These are phyloP conservation scores for Sphaceloma murrayae DNA, from an alignment of 2,329 filamentous ascomycete species.

Conservation along the genomic window DNA sequence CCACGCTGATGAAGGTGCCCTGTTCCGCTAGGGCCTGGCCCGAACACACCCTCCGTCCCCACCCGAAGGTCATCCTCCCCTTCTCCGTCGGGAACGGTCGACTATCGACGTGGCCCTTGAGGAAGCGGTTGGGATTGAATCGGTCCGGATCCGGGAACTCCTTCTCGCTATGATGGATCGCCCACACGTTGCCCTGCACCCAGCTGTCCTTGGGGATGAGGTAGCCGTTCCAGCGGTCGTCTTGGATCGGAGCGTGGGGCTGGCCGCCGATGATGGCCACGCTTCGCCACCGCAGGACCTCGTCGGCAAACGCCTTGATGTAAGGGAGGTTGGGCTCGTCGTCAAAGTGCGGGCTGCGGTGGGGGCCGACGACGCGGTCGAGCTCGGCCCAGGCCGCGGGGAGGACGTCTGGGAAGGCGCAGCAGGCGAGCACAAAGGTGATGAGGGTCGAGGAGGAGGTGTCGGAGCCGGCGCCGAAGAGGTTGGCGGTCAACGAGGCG, in stretches of 20 bases:
- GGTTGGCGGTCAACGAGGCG: constrained; percentile 36
- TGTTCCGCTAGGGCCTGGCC: constrained; percentile 50
- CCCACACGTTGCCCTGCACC: constrained; percentile 25
- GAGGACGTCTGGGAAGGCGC: constrained; percentile 38
- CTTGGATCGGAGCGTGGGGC: constrained; percentile 25
- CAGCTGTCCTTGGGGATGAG: constrained; percentile 23
- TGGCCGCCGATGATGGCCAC: constrained; percentile 69
- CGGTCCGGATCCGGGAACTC: constrained; percentile 20
- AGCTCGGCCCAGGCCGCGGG: constrained; percentile 28
- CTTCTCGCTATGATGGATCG: constrained; percentile 19
- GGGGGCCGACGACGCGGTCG: constrained; percentile 28
- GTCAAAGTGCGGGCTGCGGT: constrained; percentile 28
- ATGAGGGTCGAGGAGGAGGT: constrained; percentile 42
- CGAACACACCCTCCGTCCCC: constrained; percentile 46
- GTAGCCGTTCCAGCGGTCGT: constrained; percentile 25
- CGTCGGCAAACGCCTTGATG: constrained; percentile 64
- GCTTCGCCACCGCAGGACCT: constrained; percentile 64
- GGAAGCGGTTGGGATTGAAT: constrained; percentile 19
- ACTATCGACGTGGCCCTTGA: constrained; percentile 29
- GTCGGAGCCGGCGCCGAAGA: constrained; percentile 43
- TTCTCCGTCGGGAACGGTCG: constrained; percentile 36
- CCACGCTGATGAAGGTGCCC: constrained; percentile 50
- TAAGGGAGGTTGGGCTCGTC: constrained; percentile 62
- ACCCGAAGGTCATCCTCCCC: constrained; percentile 48
- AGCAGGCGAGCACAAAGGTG: constrained; percentile 41